Percentiles rank a stretch among this genome's conserved stretches.
phyloP scores from a whole-genome alignment of 2,329 filamentous ascomycete genomes.

The Epichloe baconii region DNA sequence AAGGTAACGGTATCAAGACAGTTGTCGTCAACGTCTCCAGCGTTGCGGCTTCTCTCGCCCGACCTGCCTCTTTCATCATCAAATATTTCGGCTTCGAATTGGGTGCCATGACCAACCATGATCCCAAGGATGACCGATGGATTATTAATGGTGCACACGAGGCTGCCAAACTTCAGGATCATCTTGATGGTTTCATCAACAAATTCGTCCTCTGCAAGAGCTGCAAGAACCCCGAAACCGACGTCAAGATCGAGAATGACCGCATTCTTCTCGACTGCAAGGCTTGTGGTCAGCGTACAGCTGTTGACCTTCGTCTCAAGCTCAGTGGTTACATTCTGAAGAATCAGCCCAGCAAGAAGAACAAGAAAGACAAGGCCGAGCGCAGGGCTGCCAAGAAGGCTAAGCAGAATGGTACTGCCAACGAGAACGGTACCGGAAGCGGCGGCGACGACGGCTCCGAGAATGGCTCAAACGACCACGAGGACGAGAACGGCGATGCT shows the following conservation, averaged over 20 bases:
- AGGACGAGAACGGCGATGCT: slow-evolving; percentile 44
- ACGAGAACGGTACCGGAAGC: slow-evolving; percentile 46
- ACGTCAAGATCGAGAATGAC: slow-evolving; percentile 87
- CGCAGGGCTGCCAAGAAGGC: slow-evolving; percentile 85
- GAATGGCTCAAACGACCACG: slow-evolving; percentile 35
- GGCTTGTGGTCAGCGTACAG: slow-evolving; percentile 85
- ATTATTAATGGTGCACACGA: slow-evolving; percentile 99
- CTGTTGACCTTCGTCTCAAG: slow-evolving; percentile 88
- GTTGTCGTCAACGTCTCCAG: slow-evolving; percentile 95
- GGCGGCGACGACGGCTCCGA: slow-evolving; percentile 42
- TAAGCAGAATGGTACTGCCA: slow-evolving; percentile 56
- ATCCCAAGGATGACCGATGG: slow-evolving; percentile 95
- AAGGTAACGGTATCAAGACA: slow-evolving; percentile 98
- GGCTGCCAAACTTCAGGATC: slow-evolving; percentile 87
- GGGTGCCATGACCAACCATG: slow-evolving; percentile 95
- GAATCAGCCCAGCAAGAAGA: slow-evolving; percentile 72
- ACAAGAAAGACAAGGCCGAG: slow-evolving; percentile 93
- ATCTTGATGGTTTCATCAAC: slow-evolving; percentile 95
- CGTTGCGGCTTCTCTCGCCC: slow-evolving; percentile 81
- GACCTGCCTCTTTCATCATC: slow-evolving; percentile 89
- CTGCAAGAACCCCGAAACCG: slow-evolving; percentile 99
- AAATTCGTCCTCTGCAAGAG: slow-evolving; percentile 99
- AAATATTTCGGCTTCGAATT: slow-evolving; percentile 99
- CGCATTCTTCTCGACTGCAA: slow-evolving; percentile 94
- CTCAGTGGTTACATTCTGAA: slow-evolving; percentile 95